Evolutionary conservation across 805 yeast genomes (phyloP).

Genomic region (Yueomyces sp.): DNA sequence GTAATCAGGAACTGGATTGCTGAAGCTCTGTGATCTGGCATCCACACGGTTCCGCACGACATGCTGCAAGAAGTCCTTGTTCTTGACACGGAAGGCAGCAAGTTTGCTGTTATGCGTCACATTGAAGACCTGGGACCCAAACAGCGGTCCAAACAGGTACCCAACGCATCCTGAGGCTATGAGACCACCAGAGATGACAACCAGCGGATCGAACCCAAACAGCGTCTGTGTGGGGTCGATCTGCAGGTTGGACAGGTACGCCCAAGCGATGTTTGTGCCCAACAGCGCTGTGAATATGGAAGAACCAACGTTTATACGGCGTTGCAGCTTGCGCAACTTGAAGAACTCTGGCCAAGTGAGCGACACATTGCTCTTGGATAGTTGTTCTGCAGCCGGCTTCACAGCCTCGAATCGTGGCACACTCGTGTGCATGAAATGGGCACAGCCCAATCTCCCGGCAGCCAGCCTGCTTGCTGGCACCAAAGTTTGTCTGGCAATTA

Average conservation of each 20-base stretch:
- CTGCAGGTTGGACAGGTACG: slow-evolving; percentile 64
- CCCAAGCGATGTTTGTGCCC: slow-evolving; percentile 60
- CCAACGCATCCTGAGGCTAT: slow-evolving; percentile 65
- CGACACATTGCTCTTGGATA: neutral
- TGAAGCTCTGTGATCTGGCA: slow-evolving; percentile 78
- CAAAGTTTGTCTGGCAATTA: no score
- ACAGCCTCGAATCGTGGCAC: neutral
- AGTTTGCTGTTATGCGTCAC: slow-evolving; percentile 35
- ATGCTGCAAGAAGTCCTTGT: slow-evolving; percentile 60
- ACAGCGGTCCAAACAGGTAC: slow-evolving; percentile 65
- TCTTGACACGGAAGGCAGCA: slow-evolving; percentile 41
- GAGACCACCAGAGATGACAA: slow-evolving; percentile 65
- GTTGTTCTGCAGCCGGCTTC: neutral
- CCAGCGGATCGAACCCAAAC: slow-evolving; percentile 81
- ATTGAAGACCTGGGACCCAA: slow-evolving; percentile 63
- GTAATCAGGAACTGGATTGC: slow-evolving; percentile 96
- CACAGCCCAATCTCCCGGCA: no score
- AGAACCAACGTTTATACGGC: slow-evolving; percentile 52
- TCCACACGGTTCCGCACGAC: slow-evolving; percentile 75
- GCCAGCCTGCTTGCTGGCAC: neutral
- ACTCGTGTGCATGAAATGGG: neutral
- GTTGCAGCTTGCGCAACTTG: slow-evolving; percentile 58
- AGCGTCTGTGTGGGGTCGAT: slow-evolving; percentile 79
- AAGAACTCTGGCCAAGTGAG: slow-evolving; percentile 71
- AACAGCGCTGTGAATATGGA: slow-evolving; percentile 54